These are phyloP conservation scores for Podospora pseudopauciseta DNA, from an alignment of 495 filamentous ascomycete species.

Conservation along the genomic window DNA sequence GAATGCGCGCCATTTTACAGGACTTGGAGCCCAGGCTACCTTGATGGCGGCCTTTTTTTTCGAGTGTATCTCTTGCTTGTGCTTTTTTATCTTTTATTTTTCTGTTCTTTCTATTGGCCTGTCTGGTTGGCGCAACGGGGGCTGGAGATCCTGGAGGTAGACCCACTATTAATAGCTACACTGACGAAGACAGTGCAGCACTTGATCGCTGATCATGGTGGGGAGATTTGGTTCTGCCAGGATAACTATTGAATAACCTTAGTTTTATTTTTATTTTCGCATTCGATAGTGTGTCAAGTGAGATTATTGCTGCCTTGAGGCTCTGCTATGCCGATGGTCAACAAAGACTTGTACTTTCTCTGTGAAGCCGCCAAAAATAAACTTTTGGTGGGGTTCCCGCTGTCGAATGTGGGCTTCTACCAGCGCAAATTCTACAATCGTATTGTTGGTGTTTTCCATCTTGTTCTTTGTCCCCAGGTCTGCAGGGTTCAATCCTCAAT, in stretches of 20 bases:
- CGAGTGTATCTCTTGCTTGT: no score
- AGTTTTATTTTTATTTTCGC: background rate
- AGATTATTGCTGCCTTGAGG: background rate
- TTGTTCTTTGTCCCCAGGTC: background rate
- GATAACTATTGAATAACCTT: background rate
- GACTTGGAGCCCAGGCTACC: constrained; percentile 3
- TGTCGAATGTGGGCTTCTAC: background rate
- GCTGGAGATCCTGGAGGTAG: no score
- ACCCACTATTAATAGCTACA: background rate
- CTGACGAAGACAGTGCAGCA: background rate
- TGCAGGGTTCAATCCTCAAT: background rate
- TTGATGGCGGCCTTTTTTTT: background rate
- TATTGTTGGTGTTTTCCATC: background rate
- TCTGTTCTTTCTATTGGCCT: no score
- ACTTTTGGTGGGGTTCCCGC: background rate
- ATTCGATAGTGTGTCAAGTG: background rate
- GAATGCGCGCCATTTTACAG: constrained; percentile 3
- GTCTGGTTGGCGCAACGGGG: no score
- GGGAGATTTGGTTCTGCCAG: background rate
- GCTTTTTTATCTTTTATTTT: no score
- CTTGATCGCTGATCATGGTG: background rate
- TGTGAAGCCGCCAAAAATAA: background rate
- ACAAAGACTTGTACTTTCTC: background rate
- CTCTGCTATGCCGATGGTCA: background rate
- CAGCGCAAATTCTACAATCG: background rate